A percentile compares a stretch with the other conserved stretches of the same genome.
These are phyloP conservation scores for Pyrenochaeta sp. DNA, from an alignment of 2,329 filamentous ascomycete species.

Conservation along the genomic window DNA sequence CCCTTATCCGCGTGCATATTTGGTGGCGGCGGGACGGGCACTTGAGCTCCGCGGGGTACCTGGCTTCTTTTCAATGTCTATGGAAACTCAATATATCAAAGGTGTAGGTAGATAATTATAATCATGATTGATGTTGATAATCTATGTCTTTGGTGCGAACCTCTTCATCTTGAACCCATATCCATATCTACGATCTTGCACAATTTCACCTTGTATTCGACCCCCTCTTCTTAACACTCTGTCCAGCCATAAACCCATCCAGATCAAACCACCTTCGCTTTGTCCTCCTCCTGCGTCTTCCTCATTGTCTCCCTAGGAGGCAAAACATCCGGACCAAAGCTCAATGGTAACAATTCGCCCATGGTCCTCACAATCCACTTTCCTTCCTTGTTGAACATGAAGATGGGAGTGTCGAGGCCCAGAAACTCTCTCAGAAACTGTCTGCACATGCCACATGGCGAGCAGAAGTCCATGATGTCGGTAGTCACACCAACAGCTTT, in stretches of 20 bases:
- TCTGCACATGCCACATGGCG: slow-evolving; percentile 93
- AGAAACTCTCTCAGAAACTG: slow-evolving; percentile 71
- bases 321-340: slow-evolving; percentile 61
- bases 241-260: no score
- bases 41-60: slow-evolving; percentile 5
- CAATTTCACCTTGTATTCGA: no score
- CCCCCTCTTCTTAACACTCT: no score
- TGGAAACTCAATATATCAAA: no score
- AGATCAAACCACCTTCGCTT: slow-evolving; percentile 28
- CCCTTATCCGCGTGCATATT: slow-evolving; percentile 17
- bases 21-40: slow-evolving; percentile 1
- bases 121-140: no score
- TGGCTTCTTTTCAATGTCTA: no score
- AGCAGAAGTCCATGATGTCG: slow-evolving; percentile 64
- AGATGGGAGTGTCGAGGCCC: slow-evolving; percentile 68
- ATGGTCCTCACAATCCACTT: slow-evolving; percentile 74
- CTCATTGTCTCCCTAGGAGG: slow-evolving; percentile 43
- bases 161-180: no score
- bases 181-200: no score
- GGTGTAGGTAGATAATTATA: no score
- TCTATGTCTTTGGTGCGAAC: no score
- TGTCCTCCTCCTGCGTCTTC: slow-evolving; percentile 34
- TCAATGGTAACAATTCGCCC: slow-evolving; percentile 65
- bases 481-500: slow-evolving; percentile 86
- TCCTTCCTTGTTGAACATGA: slow-evolving; percentile 90